Evolutionary conservation across 208 protist genomes (phyloP).

Genomic region (Kentomonas sorsogonicus): DNA sequence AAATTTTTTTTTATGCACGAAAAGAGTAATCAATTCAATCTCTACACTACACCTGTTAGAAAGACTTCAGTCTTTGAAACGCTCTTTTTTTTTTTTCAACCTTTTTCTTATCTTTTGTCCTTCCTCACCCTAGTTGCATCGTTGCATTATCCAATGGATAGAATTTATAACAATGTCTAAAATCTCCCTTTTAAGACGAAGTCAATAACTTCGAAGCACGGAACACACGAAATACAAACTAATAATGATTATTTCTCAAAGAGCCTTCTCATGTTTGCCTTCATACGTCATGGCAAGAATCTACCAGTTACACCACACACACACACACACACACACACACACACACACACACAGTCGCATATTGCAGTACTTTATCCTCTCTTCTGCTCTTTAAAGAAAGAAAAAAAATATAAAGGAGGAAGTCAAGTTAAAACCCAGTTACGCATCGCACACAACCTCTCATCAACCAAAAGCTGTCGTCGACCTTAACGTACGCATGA

Average conservation of each 20-base stretch:
- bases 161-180: background rate
- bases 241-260: too few relatives aligned
- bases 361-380: background rate
- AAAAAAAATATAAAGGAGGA: background rate
- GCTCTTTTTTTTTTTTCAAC: constrained; percentile 4
- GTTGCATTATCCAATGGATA: background rate
- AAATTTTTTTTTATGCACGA: background rate
- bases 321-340: background rate
- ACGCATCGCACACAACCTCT: constrained; percentile 40
- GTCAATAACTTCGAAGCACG: too few relatives aligned
- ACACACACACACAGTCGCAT: too few relatives aligned
- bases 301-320: background rate
- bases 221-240: too few relatives aligned
- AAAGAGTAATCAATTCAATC: background rate
- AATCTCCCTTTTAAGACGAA: too few relatives aligned
- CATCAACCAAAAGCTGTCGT: too few relatives aligned
- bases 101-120: constrained; percentile 1
- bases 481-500: too few relatives aligned
- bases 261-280: too few relatives aligned
- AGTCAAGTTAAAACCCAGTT: background rate
- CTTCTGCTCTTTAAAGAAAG: background rate
- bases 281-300: too few relatives aligned
- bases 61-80: too few relatives aligned
- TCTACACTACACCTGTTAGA: too few relatives aligned
- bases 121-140: background rate